phyloP scores from a whole-genome alignment of 2,329 filamentous ascomycete genomes.

The Colletotrichum salicis region DNA sequence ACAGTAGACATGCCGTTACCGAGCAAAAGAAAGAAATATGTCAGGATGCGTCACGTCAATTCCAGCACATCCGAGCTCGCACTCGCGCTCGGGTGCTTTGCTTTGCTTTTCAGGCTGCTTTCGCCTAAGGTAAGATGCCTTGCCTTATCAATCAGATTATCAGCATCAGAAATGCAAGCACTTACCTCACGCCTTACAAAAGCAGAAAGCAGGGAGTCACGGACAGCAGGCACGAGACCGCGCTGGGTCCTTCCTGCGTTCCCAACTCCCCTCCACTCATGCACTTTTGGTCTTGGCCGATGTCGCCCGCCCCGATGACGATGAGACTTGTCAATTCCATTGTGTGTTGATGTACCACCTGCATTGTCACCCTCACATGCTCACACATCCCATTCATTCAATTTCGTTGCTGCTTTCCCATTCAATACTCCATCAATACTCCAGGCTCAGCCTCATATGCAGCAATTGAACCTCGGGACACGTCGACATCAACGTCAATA shows the following conservation, averaged over 20 bases:
- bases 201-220: not conserved
- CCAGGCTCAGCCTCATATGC: not conserved
- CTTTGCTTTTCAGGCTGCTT: not conserved
- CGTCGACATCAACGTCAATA: not conserved
- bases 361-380: not conserved
- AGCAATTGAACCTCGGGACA: not conserved
- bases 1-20: not conserved
- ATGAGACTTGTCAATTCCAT: not conserved
- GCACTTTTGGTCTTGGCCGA: conserved; percentile 7
- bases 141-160: conserved; percentile 25
- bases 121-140: conserved; percentile 1
- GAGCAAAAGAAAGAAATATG: conserved; percentile 9
- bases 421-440: not conserved
- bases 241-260: not conserved
- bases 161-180: not conserved
- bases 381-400: not conserved
- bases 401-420: not conserved
- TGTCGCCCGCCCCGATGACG: conserved; percentile 11
- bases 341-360: not conserved
- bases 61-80: not conserved
- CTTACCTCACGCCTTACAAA: no score
- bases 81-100: not conserved
- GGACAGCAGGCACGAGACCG: not conserved
- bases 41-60: not conserved
- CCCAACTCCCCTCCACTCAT: not conserved